phyloP scores from a whole-genome alignment of 805 yeast species.

The Alloascoidea hylecoeti region DNA sequence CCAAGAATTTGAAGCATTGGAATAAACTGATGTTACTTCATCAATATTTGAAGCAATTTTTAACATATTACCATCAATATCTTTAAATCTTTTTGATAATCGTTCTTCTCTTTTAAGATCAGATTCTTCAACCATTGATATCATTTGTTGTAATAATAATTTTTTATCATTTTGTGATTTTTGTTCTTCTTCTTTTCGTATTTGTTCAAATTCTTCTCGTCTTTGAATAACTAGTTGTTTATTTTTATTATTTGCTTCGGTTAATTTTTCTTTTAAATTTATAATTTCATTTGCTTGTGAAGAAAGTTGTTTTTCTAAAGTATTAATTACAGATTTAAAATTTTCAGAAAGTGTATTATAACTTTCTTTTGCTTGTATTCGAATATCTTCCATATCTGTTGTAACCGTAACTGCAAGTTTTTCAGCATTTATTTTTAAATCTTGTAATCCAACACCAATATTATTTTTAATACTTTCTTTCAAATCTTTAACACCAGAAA shows the following conservation, averaged over 20 bases:
- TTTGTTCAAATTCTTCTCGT: not conserved
- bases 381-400: not conserved
- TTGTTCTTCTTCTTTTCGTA: conserved; percentile 1
- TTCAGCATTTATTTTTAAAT: not conserved
- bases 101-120: not conserved
- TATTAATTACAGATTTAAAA: not conserved
- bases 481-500: not conserved
- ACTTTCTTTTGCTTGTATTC: not conserved
- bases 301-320: not conserved
- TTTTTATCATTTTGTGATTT: not conserved
- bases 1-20: not conserved
- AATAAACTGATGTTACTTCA: not conserved
- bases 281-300: conserved; percentile 1
- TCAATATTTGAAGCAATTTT: not conserved
- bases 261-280: not conserved
- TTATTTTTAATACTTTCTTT: not conserved
- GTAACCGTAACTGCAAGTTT: not conserved
- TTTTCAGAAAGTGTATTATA: not conserved
- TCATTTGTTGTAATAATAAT: not conserved
- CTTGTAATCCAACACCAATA: not conserved
- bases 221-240: not conserved
- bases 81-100: not conserved
- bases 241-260: not conserved
- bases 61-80: not conserved
- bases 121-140: not conserved